Evolutionary conservation across 139 green algal genomes (phyloP).

Genomic region (Mesotaenium endlicherianum): DNA sequence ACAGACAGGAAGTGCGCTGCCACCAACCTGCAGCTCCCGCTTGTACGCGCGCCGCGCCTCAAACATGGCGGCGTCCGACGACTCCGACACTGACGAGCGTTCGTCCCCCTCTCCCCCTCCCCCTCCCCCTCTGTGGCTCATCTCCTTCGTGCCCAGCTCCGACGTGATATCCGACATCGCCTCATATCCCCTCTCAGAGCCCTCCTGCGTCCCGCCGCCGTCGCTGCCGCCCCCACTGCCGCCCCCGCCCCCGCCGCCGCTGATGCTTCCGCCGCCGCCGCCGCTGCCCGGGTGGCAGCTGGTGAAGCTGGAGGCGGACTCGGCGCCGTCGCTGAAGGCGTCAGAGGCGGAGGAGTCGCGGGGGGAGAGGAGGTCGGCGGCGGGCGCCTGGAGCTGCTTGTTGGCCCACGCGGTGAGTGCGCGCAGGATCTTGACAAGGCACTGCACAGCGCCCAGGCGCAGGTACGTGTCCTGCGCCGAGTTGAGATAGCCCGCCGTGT

Average conservation of each 20-base stretch:
- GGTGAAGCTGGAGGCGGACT: no score
- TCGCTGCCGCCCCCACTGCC: no score
- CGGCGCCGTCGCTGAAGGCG: no score
- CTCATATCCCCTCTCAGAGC: background rate
- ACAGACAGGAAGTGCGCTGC: no score
- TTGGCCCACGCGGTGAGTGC: conserved; percentile 71
- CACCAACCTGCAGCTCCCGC: conserved; percentile 12
- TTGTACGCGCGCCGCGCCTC: background rate
- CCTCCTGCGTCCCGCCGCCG: no score
- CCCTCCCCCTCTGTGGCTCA: no score
- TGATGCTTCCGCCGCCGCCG: no score
- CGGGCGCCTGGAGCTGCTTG: background rate
- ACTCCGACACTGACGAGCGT: no score
- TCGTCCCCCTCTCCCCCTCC: no score
- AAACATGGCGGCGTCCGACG: background rate
- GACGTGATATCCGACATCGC: background rate
- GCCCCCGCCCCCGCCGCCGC: no score
- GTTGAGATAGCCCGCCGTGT: background rate
- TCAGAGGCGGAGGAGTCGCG: no score
- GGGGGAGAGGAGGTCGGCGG: no score
- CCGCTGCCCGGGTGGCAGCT: background rate
- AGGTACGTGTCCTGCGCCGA: conserved; percentile 47
- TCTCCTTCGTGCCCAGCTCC: background rate
- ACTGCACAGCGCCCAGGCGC: conserved; percentile 70
- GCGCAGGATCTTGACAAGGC: conserved; percentile 63